Percentiles rank a stretch among this genome's conserved stretches.
These are phyloP conservation scores for Debaryomyces tyrocola DNA, from an alignment of 805 yeast species.

Conservation along the genomic window DNA sequence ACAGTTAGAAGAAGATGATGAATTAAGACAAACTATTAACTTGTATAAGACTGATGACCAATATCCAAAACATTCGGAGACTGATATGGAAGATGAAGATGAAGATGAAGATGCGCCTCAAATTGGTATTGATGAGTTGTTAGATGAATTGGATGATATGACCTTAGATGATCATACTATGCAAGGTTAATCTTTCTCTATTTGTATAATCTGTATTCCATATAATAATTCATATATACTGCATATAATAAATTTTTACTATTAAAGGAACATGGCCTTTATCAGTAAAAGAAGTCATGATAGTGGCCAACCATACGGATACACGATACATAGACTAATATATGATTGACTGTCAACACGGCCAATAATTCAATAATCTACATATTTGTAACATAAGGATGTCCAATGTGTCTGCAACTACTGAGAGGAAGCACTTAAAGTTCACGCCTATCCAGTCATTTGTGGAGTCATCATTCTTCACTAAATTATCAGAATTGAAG, in stretches of 20 bases:
- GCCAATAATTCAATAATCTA: no score
- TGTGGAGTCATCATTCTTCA: slow-evolving; percentile 86
- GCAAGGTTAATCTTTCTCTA: slow-evolving; percentile 4
- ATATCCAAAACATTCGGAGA: slow-evolving; percentile 41
- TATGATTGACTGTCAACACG: no score
- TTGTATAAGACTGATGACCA: slow-evolving; percentile 62
- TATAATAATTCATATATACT: background rate
- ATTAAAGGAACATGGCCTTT: background rate
- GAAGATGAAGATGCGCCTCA: slow-evolving; percentile 85
- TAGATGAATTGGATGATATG: slow-evolving; percentile 95
- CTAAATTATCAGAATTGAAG: slow-evolving; percentile 68
- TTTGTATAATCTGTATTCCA: background rate
- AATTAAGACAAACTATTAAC: slow-evolving; percentile 87
- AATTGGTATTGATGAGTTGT: slow-evolving; percentile 84
- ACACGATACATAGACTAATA: no score
- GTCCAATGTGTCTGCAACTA: background rate
- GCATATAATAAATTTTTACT: slow-evolving; percentile 4
- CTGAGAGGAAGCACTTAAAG: slow-evolving; percentile 15
- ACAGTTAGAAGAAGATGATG: slow-evolving; percentile 95
- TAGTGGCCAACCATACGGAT: background rate
- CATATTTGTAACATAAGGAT: background rate
- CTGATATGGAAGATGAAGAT: slow-evolving; percentile 41
- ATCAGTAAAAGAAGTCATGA: background rate
- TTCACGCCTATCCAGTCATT: slow-evolving; percentile 64
- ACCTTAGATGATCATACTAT: slow-evolving; percentile 60